phyloP scores from a whole-genome alignment of 1,284 basidiomycete genomes.

The Fomitopsis betulina region DNA sequence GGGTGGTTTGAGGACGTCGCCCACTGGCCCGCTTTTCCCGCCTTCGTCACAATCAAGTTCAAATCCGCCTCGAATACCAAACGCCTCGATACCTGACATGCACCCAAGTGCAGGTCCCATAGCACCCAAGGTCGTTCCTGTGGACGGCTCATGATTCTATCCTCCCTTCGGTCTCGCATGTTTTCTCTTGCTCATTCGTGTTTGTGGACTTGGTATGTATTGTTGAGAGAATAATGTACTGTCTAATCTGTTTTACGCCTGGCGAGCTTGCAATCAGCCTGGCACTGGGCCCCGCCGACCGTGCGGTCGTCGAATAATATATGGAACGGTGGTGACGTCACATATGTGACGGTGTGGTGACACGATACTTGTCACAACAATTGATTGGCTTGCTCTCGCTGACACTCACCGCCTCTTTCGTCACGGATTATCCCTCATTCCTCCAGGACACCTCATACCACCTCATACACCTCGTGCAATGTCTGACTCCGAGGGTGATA shows the following conservation, averaged over 20 bases:
- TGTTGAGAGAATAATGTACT: conserved; percentile 6
- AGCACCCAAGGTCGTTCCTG: conserved; percentile 15
- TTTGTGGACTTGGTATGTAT: conserved; percentile 3
- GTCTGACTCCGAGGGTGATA: conserved; percentile 69
- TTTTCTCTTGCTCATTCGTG: background rate
- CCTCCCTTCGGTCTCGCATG: background rate
- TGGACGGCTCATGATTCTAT: conserved; percentile 17
- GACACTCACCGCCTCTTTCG: background rate
- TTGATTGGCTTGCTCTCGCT: background rate
- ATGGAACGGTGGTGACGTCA: background rate
- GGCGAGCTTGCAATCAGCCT: too few relatives aligned
- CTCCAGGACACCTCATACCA: background rate
- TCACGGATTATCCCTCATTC: background rate
- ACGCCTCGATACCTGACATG: conserved; percentile 13
- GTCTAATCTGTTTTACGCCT: background rate
- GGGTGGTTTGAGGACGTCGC: conserved; percentile 4
- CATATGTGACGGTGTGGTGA: background rate
- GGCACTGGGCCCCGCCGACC: too few relatives aligned
- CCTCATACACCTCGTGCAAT: conserved; percentile 29
- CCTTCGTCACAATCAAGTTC: conserved; percentile 3
- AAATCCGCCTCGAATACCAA: conserved; percentile 11
- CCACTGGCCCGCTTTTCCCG: conserved; percentile 8
- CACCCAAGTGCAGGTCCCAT: conserved; percentile 9
- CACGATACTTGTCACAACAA: too few relatives aligned
- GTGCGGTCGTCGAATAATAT: too few relatives aligned